Percentiles rank a stretch among this genome's conserved stretches.
These are phyloP conservation scores for Plantago ovata DNA, from an alignment of 257 asterid species.

Conservation along the genomic window DNA sequence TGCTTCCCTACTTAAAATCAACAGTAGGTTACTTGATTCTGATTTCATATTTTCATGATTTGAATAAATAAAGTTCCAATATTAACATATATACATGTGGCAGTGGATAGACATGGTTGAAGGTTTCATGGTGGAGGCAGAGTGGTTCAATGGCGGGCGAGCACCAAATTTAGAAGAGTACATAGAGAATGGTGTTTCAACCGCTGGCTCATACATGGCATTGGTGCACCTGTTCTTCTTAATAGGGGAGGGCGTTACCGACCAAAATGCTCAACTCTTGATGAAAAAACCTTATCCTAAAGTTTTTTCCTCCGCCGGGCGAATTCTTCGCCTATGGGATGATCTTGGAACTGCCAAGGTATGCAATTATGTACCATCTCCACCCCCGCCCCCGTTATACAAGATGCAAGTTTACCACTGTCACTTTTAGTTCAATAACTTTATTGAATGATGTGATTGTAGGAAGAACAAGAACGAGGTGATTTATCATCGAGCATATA, in stretches of 20 bases:
- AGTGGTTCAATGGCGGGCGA: conserved; percentile 52
- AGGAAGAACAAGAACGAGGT: conserved; percentile 79
- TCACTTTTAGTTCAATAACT: too few relatives aligned
- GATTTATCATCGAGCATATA: conserved; percentile 61
- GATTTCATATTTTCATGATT: too few relatives aligned
- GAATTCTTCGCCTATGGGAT: conserved; percentile 71
- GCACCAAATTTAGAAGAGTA: conserved; percentile 55
- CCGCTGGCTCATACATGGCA: conserved; percentile 76
- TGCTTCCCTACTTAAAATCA: conserved; percentile 47
- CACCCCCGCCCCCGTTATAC: too few relatives aligned
- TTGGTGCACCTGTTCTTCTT: conserved; percentile 62
- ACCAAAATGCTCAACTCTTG: conserved; percentile 29
- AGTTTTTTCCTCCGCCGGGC: conserved; percentile 57
- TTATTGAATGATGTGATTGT: background rate
- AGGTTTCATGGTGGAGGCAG: conserved; percentile 60
- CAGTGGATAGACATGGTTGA: conserved; percentile 78
- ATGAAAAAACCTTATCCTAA: conserved; percentile 48
- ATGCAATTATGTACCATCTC: background rate
- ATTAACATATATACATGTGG: background rate
- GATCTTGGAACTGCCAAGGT: conserved; percentile 72
- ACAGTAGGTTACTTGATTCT: too few relatives aligned
- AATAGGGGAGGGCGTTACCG: conserved; percentile 56
- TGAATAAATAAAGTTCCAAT: background rate
- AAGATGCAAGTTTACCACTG: too few relatives aligned
- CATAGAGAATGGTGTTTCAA: conserved; percentile 58